These are phyloP conservation scores for Suillus weaverae DNA, from an alignment of 768 basidiomycete species.

Conservation along the genomic window DNA sequence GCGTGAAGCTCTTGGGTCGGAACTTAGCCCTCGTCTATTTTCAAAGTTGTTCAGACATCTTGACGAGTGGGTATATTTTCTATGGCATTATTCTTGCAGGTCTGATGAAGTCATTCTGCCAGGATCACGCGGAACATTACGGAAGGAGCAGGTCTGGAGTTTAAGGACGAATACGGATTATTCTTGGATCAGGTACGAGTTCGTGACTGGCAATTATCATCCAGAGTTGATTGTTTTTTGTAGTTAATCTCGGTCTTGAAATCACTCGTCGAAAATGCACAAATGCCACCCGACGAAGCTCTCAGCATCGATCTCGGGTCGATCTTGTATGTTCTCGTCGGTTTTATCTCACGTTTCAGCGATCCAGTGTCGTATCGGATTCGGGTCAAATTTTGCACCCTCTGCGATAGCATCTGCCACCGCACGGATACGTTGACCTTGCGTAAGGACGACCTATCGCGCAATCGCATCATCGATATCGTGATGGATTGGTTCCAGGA, in stretches of 20 bases:
- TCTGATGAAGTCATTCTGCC: constrained; percentile 4
- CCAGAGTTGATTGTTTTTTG: constrained; percentile 17
- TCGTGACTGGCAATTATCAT: neutral
- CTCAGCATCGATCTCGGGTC: constrained; percentile 64
- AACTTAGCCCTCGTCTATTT: constrained; percentile 72
- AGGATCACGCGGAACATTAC: constrained; percentile 56
- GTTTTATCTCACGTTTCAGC: constrained; percentile 63
- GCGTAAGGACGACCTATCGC: constrained; percentile 64
- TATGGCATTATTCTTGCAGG: neutral
- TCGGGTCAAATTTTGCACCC: constrained; percentile 71
- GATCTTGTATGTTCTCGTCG: constrained; percentile 57
- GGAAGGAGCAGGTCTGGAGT: constrained; percentile 45
- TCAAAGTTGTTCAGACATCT: constrained; percentile 66
- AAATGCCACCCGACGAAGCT: constrained; percentile 56
- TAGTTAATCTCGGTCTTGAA: constrained; percentile 78
- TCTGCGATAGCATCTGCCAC: constrained; percentile 68
- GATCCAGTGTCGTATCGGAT: constrained; percentile 58
- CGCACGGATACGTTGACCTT: constrained; percentile 60
- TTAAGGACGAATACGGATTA: constrained; percentile 38
- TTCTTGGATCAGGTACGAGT: constrained; percentile 74
- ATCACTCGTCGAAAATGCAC: constrained; percentile 72
- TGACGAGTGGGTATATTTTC: constrained; percentile 57
- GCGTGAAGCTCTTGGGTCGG: constrained; percentile 76
- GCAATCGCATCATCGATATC: constrained; percentile 72
- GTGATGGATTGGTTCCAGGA: constrained; percentile 80